Evolutionary conservation across 495 filamentous ascomycete genomes (phyloP), one percentile per base, ranked within the genome.

Genomic region (Acidiella bohemica): DNA sequence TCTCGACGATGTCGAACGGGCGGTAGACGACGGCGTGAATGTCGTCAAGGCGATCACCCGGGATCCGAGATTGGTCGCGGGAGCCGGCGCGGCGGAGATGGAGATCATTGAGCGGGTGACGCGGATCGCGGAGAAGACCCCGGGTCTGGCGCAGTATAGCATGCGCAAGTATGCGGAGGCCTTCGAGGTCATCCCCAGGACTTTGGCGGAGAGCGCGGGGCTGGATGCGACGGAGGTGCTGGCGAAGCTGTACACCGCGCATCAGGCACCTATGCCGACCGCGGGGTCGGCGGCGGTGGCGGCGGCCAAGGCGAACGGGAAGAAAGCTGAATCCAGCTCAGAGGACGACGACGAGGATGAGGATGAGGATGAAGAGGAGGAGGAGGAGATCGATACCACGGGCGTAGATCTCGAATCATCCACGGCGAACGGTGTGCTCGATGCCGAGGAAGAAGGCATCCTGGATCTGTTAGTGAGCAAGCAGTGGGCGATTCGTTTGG

Each of bases 91-190:
- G 19, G 84, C 90, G 36, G 92, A 99, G 61, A 79, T 95, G 64
- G 84, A 95, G 64, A 72, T 99, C 33, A 78, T 93, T 16, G 86
- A 93, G 66, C 76, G 86, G 49, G 82, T 99, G 62, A 76, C 79
- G 49, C 79, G 78, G 30, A 78, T 84, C 41, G 90, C 77, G 1
- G 90, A 96, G 53, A 83, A 78, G 63, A 96, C 90, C 16, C 82
- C 84, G 12, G 92, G 90, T 36, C 64, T 99, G 32, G 73, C 84
- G 20, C 92, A 96, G 64, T 84, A 99, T 56, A 81, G 84, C 10
- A 96, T 99, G 62, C 81, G 81, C 60, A 99, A 99, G 63, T 99
- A 78, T 55, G 92, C 80, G 37, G 90, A 99, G 60, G 86, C 92
- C 12, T 99, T 99, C 57, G 92, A 99, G 62, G 86, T 99, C 36